Percentiles rank a stretch among this genome's conserved stretches.
Evolutionary conservation across 768 basidiomycete genomes (phyloP).

Genomic region (Tylopilus plumbeoviolaceoides): DNA sequence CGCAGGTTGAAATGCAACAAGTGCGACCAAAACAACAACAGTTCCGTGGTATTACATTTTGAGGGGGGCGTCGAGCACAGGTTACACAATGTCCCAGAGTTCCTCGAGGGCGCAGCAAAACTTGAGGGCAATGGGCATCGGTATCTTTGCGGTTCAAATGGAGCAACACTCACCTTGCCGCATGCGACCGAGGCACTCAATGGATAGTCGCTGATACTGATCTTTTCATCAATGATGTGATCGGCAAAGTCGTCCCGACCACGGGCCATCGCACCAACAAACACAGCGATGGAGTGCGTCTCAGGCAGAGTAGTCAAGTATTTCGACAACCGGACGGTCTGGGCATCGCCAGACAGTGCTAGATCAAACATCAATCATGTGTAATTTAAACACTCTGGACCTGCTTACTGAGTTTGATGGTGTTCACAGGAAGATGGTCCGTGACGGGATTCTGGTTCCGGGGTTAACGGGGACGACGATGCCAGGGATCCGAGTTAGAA

Average conservation of each 20-base stretch:
- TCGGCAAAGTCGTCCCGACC: conserved; percentile 98
- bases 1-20: conserved; percentile 34
- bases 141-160: not conserved
- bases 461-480: not conserved
- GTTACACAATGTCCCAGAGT: conserved; percentile 86
- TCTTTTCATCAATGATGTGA: conserved; percentile 91
- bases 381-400: conserved; percentile 30
- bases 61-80: not conserved
- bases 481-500: conserved; percentile 11
- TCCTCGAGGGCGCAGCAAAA: conserved; percentile 93
- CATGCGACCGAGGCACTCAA: conserved; percentile 93
- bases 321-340: conserved; percentile 70
- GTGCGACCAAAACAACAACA: conserved; percentile 10
- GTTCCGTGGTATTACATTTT: conserved; percentile 16
- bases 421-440: conserved; percentile 93
- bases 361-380: conserved; percentile 7
- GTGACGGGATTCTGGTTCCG: conserved; percentile 77
- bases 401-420: conserved; percentile 81
- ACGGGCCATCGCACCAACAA: conserved; percentile 97
- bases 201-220: conserved; percentile 91
- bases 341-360: conserved; percentile 93
- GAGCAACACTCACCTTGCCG: conserved; percentile 74
- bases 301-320: conserved; percentile 84
- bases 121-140: conserved; percentile 35
- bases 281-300: conserved; percentile 88